These are phyloP conservation scores for Oryza meridionalis DNA, from an alignment of 176 grass and related monocot genomes.

Conservation along the genomic window DNA sequence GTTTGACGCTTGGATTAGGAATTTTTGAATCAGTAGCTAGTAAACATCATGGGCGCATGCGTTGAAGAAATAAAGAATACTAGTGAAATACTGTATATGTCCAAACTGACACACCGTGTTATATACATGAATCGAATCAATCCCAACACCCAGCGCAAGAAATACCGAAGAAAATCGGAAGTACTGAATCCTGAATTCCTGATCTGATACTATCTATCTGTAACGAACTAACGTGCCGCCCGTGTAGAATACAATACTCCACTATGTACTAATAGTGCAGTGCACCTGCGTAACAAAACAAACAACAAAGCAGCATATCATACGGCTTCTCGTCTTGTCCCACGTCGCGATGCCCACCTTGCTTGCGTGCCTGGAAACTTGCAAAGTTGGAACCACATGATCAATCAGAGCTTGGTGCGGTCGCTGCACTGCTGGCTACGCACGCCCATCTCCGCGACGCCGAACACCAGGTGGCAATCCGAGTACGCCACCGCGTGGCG, in stretches of 20 bases:
- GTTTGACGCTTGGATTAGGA: too few relatives aligned
- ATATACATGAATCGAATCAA: neutral
- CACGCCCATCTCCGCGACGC: slow-evolving; percentile 45
- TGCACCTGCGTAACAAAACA: too few relatives aligned
- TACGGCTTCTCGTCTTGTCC: too few relatives aligned
- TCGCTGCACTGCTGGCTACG: slow-evolving; percentile 57
- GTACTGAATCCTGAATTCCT: too few relatives aligned
- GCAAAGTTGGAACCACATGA: neutral
- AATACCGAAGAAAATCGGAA: neutral
- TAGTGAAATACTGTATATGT: neutral
- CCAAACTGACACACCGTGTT: neutral
- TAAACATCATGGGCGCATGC: too few relatives aligned
- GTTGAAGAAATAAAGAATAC: too few relatives aligned
- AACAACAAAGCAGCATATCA: too few relatives aligned
- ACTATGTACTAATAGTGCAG: too few relatives aligned
- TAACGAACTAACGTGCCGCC: neutral
- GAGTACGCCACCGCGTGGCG: slow-evolving; percentile 59
- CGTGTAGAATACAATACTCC: too few relatives aligned
- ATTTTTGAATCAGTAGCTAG: too few relatives aligned
- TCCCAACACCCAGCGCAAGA: neutral
- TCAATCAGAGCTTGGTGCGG: slow-evolving; percentile 39
- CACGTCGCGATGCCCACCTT: too few relatives aligned
- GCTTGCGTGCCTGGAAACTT: too few relatives aligned
- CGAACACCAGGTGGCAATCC: slow-evolving; percentile 47
- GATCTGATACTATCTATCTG: neutral